A percentile compares a stretch with the other conserved stretches of the same genome.
phyloP scores from a whole-genome alignment of 495 filamentous ascomycete genomes.

The Physcia stellaris region DNA sequence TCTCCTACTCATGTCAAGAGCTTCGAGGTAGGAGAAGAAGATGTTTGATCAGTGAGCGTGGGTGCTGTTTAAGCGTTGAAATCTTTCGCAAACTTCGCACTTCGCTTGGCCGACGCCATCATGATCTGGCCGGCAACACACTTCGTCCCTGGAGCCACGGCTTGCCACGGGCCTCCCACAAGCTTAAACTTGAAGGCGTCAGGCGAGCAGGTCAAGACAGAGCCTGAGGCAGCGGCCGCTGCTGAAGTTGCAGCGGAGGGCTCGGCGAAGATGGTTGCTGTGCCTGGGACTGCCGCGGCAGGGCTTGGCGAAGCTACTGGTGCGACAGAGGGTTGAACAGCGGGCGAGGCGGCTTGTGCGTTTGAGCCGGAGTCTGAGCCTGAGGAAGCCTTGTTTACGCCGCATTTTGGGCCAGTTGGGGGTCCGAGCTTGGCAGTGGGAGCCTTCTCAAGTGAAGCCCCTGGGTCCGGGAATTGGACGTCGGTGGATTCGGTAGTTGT shows the following conservation, averaged over 20 bases:
- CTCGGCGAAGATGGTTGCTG: no score
- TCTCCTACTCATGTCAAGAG: no score
- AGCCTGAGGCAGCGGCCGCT: neutral
- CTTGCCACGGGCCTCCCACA: conserved; percentile 10
- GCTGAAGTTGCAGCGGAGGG: neutral
- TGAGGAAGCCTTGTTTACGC: no score
- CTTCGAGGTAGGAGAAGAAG: no score
- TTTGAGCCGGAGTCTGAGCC: no score
- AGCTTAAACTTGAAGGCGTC: conserved; percentile 11
- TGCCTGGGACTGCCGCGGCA: no score
- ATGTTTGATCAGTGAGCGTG: no score
- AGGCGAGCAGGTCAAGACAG: conserved; percentile 13
- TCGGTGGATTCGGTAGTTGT: conserved; percentile 19
- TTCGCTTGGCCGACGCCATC: conserved; percentile 8
- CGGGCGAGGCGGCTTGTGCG: no score
- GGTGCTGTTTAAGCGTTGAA: no score
- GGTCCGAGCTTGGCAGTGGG: neutral
- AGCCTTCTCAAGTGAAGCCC: conserved; percentile 7
- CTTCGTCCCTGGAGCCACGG: conserved; percentile 14
- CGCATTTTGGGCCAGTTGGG: neutral
- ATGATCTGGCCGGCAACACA: conserved; percentile 10
- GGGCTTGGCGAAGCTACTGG: no score
- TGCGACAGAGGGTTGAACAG: no score
- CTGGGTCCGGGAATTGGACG: conserved; percentile 13
- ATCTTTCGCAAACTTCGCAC: no score